Base-by-base conservation (phyloP, 164 flowering plant species). In the Tinospora cordifolia region DNA sequence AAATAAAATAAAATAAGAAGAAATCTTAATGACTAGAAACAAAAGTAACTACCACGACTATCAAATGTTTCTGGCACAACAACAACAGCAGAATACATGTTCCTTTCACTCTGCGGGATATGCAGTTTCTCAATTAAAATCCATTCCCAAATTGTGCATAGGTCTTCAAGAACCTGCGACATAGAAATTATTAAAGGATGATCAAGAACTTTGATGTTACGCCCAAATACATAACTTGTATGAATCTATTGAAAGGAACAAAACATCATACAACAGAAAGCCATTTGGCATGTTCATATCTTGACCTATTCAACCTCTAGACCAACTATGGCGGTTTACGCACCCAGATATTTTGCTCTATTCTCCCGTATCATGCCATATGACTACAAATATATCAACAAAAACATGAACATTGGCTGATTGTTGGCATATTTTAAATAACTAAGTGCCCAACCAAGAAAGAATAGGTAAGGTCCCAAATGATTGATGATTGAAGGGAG, bases 31-130 rank as follows among this genome's bases (percentile, higher is more conserved):
- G n/a, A 11, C 25, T 1, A 44, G 25, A 6, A 67, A 21, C 6
- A 11, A 21, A 64, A 27, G 66, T 30, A 76, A 66, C 36, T 94
- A 92, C 97, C 99, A 8, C 96, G 93, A 79, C 76, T 90, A 73
- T 92, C 97, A 86, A 92, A 90, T 65, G 98, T 85, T 78, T 92
- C 99, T 27, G 99, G 98, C 80, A 92, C 82, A 73, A 94, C 94
- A 73, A 94, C 82, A 73, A 94, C 69, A 69, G 86, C 95, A 77
- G 99, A 84, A 70, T 87, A 92, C 82, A 84, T 76, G 64, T 71
- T 81, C 78, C 99, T 89, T 63, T 87, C 84, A 72, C 72, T 68
- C 9, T 62, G 84, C 75, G 83, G 86, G 59, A 94, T 89, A 73
- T 86, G 86, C 81, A 94, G 75, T 72, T 90, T 94, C 65, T 90